These are phyloP conservation scores for Phytophthora lateralis DNA, from an alignment of 352 stramenopile species.

Conservation along the genomic window DNA sequence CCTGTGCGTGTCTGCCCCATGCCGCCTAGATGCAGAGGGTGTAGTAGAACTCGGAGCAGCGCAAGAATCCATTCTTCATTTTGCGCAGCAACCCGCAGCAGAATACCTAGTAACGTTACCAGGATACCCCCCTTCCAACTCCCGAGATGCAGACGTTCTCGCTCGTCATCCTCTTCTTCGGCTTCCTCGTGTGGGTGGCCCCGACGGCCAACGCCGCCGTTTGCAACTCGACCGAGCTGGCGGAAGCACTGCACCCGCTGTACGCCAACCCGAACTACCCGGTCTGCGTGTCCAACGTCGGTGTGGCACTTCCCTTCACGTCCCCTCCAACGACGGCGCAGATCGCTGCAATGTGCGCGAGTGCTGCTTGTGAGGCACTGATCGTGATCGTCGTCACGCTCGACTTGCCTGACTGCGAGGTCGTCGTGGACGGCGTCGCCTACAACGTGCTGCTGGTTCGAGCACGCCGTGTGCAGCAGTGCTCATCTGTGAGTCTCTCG, in stretches of 20 bases:
- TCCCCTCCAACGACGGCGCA: constrained; percentile 7
- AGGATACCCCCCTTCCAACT: not conserved
- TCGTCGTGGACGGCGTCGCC: constrained; percentile 14
- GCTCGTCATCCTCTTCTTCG: constrained; percentile 20
- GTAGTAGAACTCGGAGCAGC: not conserved
- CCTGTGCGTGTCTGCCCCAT: not conserved
- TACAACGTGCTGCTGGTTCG: constrained; percentile 27
- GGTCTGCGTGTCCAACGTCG: constrained; percentile 8
- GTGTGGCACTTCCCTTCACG: constrained; percentile 17
- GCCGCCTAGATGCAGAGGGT: not conserved
- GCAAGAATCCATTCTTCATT: constrained; percentile 5
- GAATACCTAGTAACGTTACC: not conserved
- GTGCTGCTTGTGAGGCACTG: constrained; percentile 18
- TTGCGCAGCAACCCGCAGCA: not conserved
- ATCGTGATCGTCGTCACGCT: constrained; percentile 5
- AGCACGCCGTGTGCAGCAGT: constrained; percentile 15
- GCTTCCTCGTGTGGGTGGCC: constrained; percentile 21
- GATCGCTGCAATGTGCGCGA: constrained; percentile 24
- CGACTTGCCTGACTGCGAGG: constrained; percentile 23
- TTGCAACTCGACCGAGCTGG: constrained; percentile 29
- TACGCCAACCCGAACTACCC: constrained; percentile 9
- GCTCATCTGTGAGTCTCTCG: constrained; percentile 10
- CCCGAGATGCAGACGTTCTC: constrained; percentile 32
- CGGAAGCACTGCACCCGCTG: constrained; percentile 7
- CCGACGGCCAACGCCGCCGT: constrained; percentile 10